Conservation (phyloP, 2,329 filamentous ascomycete genomes). For the Colletotrichum australisinense region DNA sequence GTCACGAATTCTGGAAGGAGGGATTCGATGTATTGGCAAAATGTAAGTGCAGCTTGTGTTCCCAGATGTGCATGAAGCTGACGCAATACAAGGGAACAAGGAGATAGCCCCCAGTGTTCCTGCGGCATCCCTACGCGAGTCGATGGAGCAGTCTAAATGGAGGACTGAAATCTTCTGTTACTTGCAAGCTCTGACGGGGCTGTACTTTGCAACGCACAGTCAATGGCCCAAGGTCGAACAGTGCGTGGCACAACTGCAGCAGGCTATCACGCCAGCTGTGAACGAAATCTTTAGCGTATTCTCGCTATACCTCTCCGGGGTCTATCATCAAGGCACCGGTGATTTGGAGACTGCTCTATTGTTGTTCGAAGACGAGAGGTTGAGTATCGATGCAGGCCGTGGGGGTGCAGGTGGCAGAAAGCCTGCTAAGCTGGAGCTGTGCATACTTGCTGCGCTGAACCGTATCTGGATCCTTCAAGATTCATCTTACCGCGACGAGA, state of each 20-base stretch:
- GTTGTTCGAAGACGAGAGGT: conserved; percentile 72
- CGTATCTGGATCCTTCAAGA: conserved; percentile 79
- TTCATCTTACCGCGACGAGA: conserved; percentile 65
- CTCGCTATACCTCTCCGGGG: conserved; percentile 78
- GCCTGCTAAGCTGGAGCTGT: conserved; percentile 71
- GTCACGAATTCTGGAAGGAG: conserved; percentile 54
- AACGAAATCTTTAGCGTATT: conserved; percentile 58
- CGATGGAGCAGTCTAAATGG: conserved; percentile 71
- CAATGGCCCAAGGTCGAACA: conserved; percentile 75
- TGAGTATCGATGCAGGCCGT: conserved; percentile 62
- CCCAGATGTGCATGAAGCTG: background rate
- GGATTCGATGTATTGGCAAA: conserved; percentile 59
- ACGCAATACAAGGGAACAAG: conserved; percentile 35
- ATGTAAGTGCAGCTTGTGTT: conserved; percentile 46
- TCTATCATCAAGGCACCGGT: conserved; percentile 82
- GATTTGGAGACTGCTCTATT: conserved; percentile 75
- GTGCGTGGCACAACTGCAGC: conserved; percentile 65
- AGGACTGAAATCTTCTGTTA: conserved; percentile 74
- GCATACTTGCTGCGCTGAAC: conserved; percentile 76
- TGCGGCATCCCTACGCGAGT: conserved; percentile 66
- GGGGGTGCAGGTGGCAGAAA: conserved; percentile 51
- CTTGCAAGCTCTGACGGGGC: conserved; percentile 76
- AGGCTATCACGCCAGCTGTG: conserved; percentile 31
- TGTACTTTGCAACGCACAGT: conserved; percentile 76
- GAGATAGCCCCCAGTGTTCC: conserved; percentile 47